These are phyloP conservation scores for Fonsecaea nubica DNA, from an alignment of 2,329 filamentous ascomycete genomes.

Conservation along the genomic window DNA sequence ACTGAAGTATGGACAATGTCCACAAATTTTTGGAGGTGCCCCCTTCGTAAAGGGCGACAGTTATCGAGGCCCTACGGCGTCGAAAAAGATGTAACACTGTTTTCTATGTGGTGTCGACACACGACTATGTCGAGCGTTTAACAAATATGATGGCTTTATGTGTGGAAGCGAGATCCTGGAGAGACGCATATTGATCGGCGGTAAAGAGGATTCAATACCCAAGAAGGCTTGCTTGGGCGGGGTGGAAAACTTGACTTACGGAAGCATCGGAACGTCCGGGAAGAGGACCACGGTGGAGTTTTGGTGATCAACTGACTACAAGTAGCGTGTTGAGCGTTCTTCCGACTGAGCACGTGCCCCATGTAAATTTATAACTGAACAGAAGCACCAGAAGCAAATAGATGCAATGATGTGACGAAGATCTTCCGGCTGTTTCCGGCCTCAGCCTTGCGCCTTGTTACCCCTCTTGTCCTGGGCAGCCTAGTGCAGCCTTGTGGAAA, in stretches of 20 bases:
- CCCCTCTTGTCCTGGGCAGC: neutral
- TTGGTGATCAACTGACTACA: neutral
- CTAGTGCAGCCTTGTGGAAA: neutral
- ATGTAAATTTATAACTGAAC: neutral
- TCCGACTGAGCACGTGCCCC: neutral
- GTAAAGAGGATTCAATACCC: neutral
- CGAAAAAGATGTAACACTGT: neutral
- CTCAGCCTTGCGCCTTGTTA: neutral
- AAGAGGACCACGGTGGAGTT: neutral
- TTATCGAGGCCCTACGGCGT: neutral
- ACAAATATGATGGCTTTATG: neutral
- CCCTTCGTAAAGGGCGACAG: neutral
- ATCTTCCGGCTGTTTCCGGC: neutral
- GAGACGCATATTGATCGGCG: neutral
- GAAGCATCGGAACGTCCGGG: conserved; percentile 1
- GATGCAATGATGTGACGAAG: neutral
- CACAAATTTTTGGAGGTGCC: neutral
- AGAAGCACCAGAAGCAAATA: neutral
- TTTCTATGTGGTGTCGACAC: neutral
- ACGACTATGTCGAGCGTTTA: neutral
- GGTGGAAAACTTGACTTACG: neutral
- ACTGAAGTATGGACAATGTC: neutral
- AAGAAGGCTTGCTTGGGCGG: neutral
- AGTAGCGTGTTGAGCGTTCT: neutral
- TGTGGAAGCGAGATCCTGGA: neutral